phyloP scores from a whole-genome alignment of 768 basidiomycete species.

The Suillus decipiens region DNA sequence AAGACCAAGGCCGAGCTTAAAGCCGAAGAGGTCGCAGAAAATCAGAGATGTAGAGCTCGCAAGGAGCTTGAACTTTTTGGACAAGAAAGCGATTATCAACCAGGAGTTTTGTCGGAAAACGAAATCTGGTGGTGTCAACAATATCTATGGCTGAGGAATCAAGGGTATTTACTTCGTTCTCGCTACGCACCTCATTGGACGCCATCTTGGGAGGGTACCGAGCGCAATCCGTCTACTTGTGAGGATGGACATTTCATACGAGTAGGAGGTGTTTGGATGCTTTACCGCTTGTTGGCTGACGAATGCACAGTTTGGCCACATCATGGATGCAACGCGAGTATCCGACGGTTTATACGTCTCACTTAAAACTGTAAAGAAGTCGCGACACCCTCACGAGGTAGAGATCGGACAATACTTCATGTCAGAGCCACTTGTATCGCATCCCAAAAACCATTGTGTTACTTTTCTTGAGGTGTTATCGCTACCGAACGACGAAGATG shows the following conservation, averaged over 20 bases:
- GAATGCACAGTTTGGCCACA: conserved; percentile 8
- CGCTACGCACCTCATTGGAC: conserved; percentile 36
- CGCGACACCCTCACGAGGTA: conserved; percentile 29
- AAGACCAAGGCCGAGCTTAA: background rate
- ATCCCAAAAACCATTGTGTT: conserved; percentile 37
- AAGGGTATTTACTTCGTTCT: conserved; percentile 35
- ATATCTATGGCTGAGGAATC: conserved; percentile 30
- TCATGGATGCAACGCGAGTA: conserved; percentile 33
- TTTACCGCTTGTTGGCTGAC: background rate
- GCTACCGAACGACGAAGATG: conserved; percentile 17
- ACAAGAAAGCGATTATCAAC: too few relatives aligned
- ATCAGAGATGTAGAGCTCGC: conserved; percentile 2
- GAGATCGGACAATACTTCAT: conserved; percentile 30
- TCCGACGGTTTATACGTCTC: conserved; percentile 30
- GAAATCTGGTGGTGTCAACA: conserved; percentile 21
- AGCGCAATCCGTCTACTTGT: conserved; percentile 4
- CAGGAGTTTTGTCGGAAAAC: conserved; percentile 1
- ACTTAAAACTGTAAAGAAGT: conserved; percentile 28
- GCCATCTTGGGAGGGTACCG: conserved; percentile 32
- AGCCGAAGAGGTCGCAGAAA: background rate
- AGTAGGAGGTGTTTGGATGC: background rate
- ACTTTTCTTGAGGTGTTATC: conserved; percentile 29
- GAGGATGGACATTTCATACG: conserved; percentile 8
- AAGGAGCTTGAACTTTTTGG: conserved; percentile 5
- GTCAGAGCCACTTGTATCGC: background rate